Percentiles rank a stretch among this genome's conserved stretches.
Evolutionary conservation across 2,329 filamentous ascomycete genomes (phyloP).

Genomic region (Cladophialophora psammophila): DNA sequence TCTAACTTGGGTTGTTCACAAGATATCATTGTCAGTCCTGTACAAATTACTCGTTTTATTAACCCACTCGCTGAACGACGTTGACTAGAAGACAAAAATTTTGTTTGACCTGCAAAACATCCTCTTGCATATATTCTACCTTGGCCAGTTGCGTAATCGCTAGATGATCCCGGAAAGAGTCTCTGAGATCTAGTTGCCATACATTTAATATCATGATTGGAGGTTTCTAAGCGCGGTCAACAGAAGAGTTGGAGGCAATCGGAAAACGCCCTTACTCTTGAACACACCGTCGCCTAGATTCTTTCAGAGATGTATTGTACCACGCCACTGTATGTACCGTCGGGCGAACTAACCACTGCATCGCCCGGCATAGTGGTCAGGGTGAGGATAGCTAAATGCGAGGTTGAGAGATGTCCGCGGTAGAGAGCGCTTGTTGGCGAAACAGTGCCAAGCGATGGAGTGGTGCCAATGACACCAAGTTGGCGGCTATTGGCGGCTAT

Average conservation of each 20-base stretch:
- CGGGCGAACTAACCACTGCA: constrained; percentile 39
- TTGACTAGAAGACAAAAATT: too few species aligned
- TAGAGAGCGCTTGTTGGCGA: too few species aligned
- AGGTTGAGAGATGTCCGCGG: too few species aligned
- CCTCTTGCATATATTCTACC: background rate
- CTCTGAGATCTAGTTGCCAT: constrained; percentile 7
- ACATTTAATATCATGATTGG: constrained; percentile 32
- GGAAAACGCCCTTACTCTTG: constrained; percentile 37
- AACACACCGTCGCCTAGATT: constrained; percentile 35
- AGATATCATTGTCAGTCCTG: too few species aligned
- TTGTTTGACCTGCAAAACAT: too few species aligned
- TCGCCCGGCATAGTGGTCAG: constrained; percentile 3
- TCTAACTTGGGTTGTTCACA: too few species aligned
- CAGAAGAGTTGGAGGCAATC: constrained; percentile 38
- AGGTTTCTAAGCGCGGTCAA: constrained; percentile 36
- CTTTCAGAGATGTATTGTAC: constrained; percentile 45
- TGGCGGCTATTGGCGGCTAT: too few species aligned
- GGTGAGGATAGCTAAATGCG: too few species aligned
- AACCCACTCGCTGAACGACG: too few species aligned
- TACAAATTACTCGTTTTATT: too few species aligned
- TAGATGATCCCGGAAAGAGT: constrained; percentile 1
- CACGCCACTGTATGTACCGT: constrained; percentile 38
- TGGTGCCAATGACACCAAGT: too few species aligned
- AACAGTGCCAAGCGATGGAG: too few species aligned
- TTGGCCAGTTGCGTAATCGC: background rate